Percentiles rank a stretch among this genome's conserved stretches.
These are phyloP conservation scores for Gossypium trilobum DNA, from an alignment of 441 rosid species.

Conservation along the genomic window DNA sequence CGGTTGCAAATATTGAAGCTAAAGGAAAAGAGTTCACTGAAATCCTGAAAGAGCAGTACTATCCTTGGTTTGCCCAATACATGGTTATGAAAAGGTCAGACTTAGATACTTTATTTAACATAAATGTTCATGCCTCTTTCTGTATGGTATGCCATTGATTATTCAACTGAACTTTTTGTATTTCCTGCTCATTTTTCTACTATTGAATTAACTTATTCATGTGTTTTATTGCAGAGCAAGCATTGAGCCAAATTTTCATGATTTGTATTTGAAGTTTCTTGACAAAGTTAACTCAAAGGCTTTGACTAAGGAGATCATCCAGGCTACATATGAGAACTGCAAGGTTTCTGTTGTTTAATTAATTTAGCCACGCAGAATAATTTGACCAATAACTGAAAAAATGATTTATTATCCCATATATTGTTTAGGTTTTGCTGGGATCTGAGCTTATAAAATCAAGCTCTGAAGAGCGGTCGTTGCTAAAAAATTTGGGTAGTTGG, in stretches of 20 bases:
- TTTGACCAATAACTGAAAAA: neutral
- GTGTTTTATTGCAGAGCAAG: conserved; percentile 61
- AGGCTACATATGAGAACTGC: conserved; percentile 96
- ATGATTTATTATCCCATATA: neutral
- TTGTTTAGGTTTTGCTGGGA: conserved; percentile 78
- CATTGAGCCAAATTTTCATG: conserved; percentile 97
- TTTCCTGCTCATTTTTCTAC: conserved; percentile 6
- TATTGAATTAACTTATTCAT: conserved; percentile 3
- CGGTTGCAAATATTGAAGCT: conserved; percentile 67
- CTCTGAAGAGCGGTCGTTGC: conserved; percentile 88
- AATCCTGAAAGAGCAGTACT: conserved; percentile 67
- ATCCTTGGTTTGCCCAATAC: conserved; percentile 95
- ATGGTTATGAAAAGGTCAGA: conserved; percentile 97
- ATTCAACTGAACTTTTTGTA: neutral
- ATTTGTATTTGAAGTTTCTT: conserved; percentile 86
- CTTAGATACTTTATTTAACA: neutral
- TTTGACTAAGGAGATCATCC: conserved; percentile 78
- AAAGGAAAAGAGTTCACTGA: conserved; percentile 85
- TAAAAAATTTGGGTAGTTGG: conserved; percentile 99
- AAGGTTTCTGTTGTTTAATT: conserved; percentile 45
- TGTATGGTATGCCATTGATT: neutral
- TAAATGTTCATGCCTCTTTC: neutral
- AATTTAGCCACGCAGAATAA: neutral
- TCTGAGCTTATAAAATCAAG: conserved; percentile 98
- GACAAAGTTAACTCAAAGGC: conserved; percentile 82